Evolutionary conservation across 139 green algal species (phyloP).

Genomic region (Asterochloris erici): DNA sequence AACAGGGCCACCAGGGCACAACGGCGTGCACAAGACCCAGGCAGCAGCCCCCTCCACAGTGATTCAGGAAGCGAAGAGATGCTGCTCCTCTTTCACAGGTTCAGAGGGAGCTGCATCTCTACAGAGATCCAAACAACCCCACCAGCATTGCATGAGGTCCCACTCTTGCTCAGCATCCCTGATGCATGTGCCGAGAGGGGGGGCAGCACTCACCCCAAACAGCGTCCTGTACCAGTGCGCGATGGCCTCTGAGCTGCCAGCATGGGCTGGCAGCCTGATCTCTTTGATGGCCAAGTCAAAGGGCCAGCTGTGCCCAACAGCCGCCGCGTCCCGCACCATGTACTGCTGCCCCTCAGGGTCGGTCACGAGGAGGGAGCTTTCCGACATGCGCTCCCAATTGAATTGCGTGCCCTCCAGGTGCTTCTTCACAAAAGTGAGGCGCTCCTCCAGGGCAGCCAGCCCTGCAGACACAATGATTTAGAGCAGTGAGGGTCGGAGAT

Average conservation of each 20-base stretch:
- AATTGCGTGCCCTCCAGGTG: not conserved
- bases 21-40: no score
- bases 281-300: slow-evolving; percentile 1
- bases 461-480: not conserved
- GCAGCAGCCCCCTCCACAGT: no score
- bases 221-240: slow-evolving; percentile 7
- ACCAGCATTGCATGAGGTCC: no score
- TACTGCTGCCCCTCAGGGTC: slow-evolving; percentile 11
- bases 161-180: no score
- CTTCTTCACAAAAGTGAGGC: not conserved
- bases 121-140: no score
- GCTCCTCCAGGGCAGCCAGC: not conserved
- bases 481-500: no score
- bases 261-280: not conserved
- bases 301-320: not conserved
- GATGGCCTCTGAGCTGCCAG: slow-evolving; percentile 9
- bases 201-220: not conserved
- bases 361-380: not conserved
- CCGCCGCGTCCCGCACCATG: not conserved
- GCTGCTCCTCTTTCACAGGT: no score
- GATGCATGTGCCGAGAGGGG: no score
- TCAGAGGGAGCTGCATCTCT: no score
- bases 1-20: no score
- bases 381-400: not conserved
- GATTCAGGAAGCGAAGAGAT: no score